Base-by-base conservation (phyloP, 2,329 filamentous ascomycete genomes). In the Ophiosphaerella herpotricha region DNA sequence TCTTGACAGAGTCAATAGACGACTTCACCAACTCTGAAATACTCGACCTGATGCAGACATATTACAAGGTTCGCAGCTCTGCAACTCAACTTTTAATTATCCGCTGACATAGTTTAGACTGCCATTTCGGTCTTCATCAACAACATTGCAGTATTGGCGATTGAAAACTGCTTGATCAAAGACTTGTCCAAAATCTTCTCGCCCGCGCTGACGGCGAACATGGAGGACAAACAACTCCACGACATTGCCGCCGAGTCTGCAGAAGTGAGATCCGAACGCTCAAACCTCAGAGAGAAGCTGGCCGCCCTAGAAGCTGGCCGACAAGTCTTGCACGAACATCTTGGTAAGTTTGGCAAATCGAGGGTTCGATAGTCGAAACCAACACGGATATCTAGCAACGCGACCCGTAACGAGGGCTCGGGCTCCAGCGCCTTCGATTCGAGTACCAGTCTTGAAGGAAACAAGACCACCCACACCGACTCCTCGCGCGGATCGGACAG, bases 1-100 rank as follows among this genome's bases (percentile, higher is more conserved):
- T 64, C 16, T 36, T 65, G 26, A 62, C 57, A 1, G 57, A 66
- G 39, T 60, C 57, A 2, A 44, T 50, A 54, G 63, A 64, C 24
- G 55, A 57, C 33, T 60, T 58, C 16, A 66, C 65, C 2, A 62
- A 61, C 33, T 55, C 51, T 3, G 65, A 68, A 29, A 63, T 68
- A 12, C 39, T 68, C 1, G 55, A 66, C 46, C 48, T 65, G 12
- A 58, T 66, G 54, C 54, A 64, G 35, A 58, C 58, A 7, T 68
- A 67, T 35, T 68, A 68, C 43, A 64, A 61, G 54, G 63, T 63
- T 12, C 12, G 7, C 14, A 18, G 1, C 13, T 34, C 16, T 9
- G 6, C n/a, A 21, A 14, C 11, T 6, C 18, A 21, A 21, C 18
- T 21, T 21, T 21, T 21, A 4, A 21, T 21, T 3, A 21, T 14